Evolutionary conservation across 2,329 filamentous ascomycete genomes (phyloP).

Genomic region (Pyrenophora seminiperda): DNA sequence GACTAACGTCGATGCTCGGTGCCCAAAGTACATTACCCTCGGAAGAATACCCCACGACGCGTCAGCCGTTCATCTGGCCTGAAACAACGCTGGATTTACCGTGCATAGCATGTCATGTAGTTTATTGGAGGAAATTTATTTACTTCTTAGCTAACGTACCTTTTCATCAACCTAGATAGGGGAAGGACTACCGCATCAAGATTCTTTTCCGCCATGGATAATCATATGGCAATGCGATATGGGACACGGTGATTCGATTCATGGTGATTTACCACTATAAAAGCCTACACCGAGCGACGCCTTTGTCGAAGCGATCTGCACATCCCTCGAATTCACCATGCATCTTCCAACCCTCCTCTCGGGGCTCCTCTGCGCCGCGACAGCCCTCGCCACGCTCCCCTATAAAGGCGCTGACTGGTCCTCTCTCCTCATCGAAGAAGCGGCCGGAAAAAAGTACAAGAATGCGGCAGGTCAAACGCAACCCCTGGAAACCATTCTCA

Average conservation of each 20-base stretch:
- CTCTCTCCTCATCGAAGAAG: conserved; percentile 67
- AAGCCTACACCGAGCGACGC: background rate
- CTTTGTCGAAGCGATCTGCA: background rate
- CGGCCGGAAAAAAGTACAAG: conserved; percentile 65
- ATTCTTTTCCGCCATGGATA: too few relatives aligned
- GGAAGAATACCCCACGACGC: background rate
- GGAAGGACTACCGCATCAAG: background rate
- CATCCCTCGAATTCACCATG: conserved; percentile 26
- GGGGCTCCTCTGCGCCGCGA: conserved; percentile 26
- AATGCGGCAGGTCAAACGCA: conserved; percentile 58
- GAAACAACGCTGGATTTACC: conserved; percentile 10
- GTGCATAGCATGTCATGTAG: background rate
- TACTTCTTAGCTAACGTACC: background rate
- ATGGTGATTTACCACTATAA: background rate
- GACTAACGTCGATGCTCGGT: background rate
- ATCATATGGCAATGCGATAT: background rate
- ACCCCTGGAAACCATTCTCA: conserved; percentile 67
- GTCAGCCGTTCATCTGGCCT: conserved; percentile 8
- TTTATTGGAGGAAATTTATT: conserved; percentile 14
- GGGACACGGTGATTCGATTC: background rate
- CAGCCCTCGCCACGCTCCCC: conserved; percentile 56
- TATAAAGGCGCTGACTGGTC: conserved; percentile 75
- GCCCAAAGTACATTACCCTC: background rate
- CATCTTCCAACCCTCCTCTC: conserved; percentile 28
- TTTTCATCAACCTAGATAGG: background rate